Evolutionary conservation across 306 rosid species (phyloP).

Genomic region (Alnus rubra): DNA sequence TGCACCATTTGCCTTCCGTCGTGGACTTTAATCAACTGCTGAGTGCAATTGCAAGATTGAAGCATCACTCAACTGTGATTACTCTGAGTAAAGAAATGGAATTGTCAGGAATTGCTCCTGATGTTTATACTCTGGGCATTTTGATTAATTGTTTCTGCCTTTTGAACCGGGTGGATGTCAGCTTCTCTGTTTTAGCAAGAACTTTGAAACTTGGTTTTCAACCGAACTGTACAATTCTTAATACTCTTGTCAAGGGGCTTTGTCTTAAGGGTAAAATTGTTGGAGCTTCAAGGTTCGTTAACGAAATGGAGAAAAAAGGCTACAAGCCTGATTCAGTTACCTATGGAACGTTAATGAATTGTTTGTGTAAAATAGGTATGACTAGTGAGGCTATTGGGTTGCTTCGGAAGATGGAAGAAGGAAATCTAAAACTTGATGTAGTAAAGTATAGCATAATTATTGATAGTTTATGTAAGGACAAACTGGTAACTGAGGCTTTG

Average conservation of each 20-base stretch:
- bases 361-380: too few species aligned
- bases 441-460: too few species aligned
- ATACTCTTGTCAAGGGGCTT: constrained; percentile 31
- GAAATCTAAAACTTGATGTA: too few species aligned
- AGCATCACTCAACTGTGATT: constrained; percentile 17
- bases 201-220: constrained; percentile 23
- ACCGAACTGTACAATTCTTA: constrained; percentile 5
- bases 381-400: too few species aligned
- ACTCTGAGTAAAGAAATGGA: constrained; percentile 19
- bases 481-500: background rate
- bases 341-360: too few species aligned
- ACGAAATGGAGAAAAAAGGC: background rate
- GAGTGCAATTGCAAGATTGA: constrained; percentile 22
- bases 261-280: constrained; percentile 11
- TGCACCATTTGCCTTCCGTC: constrained; percentile 18
- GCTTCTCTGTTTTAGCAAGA: constrained; percentile 23
- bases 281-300: background rate
- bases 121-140: constrained; percentile 23
- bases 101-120: background rate
- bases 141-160: constrained; percentile 30
- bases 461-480: too few species aligned
- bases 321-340: background rate
- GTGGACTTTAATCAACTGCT: constrained; percentile 26
- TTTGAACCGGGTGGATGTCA: constrained; percentile 3
- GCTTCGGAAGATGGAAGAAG: too few species aligned